Evolutionary conservation across 192 early-diverging fungal species (phyloP), one percentile per base, ranked within the genome.

Genomic region (Backusella macrospora): DNA sequence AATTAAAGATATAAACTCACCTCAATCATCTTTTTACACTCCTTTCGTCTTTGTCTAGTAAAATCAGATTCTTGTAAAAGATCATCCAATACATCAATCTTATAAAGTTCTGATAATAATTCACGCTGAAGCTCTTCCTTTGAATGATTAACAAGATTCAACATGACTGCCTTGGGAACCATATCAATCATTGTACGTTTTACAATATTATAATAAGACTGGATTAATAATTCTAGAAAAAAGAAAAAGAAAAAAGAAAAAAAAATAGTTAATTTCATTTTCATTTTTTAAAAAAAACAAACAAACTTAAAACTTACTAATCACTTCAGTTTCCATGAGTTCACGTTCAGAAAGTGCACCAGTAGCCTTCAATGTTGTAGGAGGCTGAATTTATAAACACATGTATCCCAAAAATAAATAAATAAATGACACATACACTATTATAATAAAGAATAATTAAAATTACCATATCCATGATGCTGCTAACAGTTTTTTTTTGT

Each of bases 11-110:
- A 1, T 45, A 64, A 37, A 37, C 21, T 69, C 29, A 69, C 71
- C 63, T 94, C 94, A 81, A 99, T 98, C 98, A 99, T 99, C 87
- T 95, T 97, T 80, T 93, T 95, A 89, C 96, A 98, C 80, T 99
- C 98, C 76, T 89, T 88, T 72, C 98, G 89, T 75, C 97, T 87
- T 76, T 91, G 88, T 70, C 95, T 90, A 3, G 96, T 98, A 65
- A 86, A 86, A 70, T 99, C 98, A 73, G 91, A 93, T 87, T 99
- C 98, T 85, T 98, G 95, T 79, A 99, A 84, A 67, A 96, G 84
- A 39, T 99, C 97, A 66, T 95, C 93, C 73, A 98, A 85, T 21
- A 93, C 93, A 65, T 99, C 97, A 34, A 90, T 87, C 88, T 99
- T 98, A 86, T 99, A 99, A 37, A 99, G 84, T 83, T 99, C 97